Evolutionary conservation across 768 basidiomycete genomes (phyloP), one percentile per base, ranked within the genome.

Genomic region (Coprinopsis strossmayeri): DNA sequence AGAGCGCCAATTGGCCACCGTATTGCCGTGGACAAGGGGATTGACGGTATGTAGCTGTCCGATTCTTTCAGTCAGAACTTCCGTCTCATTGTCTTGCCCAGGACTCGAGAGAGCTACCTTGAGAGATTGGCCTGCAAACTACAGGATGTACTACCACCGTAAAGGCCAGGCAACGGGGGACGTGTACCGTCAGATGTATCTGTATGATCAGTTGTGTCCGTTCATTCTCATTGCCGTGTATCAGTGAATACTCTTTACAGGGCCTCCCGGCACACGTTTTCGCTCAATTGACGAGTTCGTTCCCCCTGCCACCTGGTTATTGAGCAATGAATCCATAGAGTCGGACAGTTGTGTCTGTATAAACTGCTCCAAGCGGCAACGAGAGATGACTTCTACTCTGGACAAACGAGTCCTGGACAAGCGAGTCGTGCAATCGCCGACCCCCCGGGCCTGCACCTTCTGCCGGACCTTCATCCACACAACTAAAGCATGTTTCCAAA

Each of bases 251-350:
- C 25, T 43, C 17, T 50, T 20, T 48, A 71, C 66, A 65, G 82
- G 81, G 1, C 64, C 71, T 30, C 67, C 65, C 25, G 76, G 68
- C 47, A 61, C 60, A 34, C 68, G 69, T 26, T 92, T 91, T 63
- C 84, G 91, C 35, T 91, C 89, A 11, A 69, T 81, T n/a, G 83
- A 84, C 41, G 91, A 93, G 60, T 90, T 92, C 61, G 76, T 85
- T 40, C 88, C 89, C 3, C 91, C 92, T 57, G 86, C 86, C 2
- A 69, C 81, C 50, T 92, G 89, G 89, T 75, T 92, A 9, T 70
- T 82, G 61, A 68, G 69, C 5, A 81, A 87, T 50, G 58, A 67
- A 0, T 68, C 68, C 1, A 59, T 73, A 50, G 62, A 74, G 51
- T 71, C 71, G 37, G 58, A 61, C 2, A 73, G 73, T 35, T 91